These are phyloP conservation scores for Eurotiales sp. DNA, from an alignment of 2,329 filamentous ascomycete species.

Conservation along the genomic window DNA sequence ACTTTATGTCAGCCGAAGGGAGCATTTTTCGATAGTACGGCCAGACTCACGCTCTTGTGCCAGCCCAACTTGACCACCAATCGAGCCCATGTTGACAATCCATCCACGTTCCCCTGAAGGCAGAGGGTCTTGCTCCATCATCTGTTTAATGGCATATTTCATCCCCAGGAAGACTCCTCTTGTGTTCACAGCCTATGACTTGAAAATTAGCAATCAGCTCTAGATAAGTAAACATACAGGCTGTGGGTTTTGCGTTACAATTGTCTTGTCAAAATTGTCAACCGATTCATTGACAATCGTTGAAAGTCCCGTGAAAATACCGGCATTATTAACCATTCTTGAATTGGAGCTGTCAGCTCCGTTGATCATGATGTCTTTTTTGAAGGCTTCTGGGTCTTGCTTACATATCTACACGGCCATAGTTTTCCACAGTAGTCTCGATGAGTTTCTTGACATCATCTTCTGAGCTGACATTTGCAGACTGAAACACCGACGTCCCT, in stretches of 20 bases:
- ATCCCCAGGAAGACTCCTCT: background rate
- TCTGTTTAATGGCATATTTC: background rate
- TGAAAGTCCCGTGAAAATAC: background rate
- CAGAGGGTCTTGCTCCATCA: background rate
- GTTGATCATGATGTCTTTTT: no score
- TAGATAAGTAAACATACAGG: background rate
- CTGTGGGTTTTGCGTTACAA: background rate
- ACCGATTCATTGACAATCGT: background rate
- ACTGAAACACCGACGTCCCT: background rate
- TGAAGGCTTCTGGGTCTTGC: background rate
- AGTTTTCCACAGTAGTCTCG: background rate
- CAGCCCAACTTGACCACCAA: background rate
- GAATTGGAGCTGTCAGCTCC: background rate
- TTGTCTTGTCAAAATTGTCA: background rate
- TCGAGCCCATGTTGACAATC: background rate
- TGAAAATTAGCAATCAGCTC: background rate
- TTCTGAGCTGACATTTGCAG: background rate
- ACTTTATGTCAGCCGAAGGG: no score
- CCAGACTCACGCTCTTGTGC: background rate
- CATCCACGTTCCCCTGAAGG: background rate
- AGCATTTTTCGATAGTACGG: background rate
- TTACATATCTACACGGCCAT: background rate
- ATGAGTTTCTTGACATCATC: background rate
- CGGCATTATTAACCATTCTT: background rate
- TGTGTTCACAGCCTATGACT: background rate